Evolutionary conservation across 2,329 filamentous ascomycete species (phyloP), one percentile per base, ranked within the genome.

Genomic region (Penicillium sp.): DNA sequence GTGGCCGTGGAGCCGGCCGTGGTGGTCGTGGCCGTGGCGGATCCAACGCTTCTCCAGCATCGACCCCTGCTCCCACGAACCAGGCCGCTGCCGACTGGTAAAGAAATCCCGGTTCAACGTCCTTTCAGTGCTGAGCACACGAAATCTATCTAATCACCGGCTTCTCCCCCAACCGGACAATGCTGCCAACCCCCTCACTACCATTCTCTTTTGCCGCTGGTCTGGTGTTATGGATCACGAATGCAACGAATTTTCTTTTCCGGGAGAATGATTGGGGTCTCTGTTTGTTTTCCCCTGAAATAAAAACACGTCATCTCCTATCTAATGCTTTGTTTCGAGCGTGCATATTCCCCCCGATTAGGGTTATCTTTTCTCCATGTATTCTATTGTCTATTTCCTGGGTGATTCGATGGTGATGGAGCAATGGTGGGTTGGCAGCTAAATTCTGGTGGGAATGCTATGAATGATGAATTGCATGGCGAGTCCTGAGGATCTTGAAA

Each of bases 181-280:
- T 46, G 52, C 42, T 46, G 60, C 48, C 40, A 52, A 49, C 30
- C 46, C 46, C 45, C 46, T 59, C 61, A 62, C 45, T 48, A 48
- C 55, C 59, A 62, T 37, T 65, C 51, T 59, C 54, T 65, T 38
- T 52, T 49, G 42, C 53, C 53, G 33, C 59, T 64, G 69, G 69
- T 64, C 63, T 68, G 70, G 70, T 73, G 69, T 71, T 70, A 76
- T 71, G 71, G 73, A 72, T 73, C 65, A 76, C 70, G 73, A 75
- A 72, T 68, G 72, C 68, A 67, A 76, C 69, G 73, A 75, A 71
- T 73, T 70, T 70, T 68, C 65, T 70, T 70, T 58, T 63, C 45
- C 49, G 59, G 59, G 61, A 58, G 61, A 26, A 28, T 63, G 59
- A 62, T 55, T 42, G 35, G 33, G 25, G 35, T 28, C 19, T 37